Conservation (phyloP, 108 stramenopile species). For the Bacterosira constricta region DNA sequence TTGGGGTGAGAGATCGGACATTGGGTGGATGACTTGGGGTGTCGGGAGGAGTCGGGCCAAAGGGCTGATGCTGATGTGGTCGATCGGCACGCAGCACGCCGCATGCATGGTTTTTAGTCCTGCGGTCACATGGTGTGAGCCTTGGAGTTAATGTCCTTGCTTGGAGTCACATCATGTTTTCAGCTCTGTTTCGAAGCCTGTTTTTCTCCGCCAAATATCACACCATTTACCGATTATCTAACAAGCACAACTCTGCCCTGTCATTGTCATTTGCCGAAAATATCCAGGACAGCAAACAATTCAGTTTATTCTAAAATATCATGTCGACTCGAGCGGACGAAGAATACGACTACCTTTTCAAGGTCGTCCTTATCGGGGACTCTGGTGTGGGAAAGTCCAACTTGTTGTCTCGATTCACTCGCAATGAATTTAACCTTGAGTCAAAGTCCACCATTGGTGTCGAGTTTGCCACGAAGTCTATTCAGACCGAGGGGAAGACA, state of each 20-base stretch:
- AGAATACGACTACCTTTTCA: constrained; percentile 98
- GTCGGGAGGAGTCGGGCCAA: too few species aligned
- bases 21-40: too few species aligned
- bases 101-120: too few species aligned
- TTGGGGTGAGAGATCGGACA: too few species aligned
- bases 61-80: too few species aligned
- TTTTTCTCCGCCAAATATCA: too few species aligned
- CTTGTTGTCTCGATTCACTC: constrained; percentile 96
- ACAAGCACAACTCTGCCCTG: neutral
- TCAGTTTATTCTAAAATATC: constrained; percentile 5
- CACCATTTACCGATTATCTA: too few species aligned
- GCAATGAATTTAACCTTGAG: constrained; percentile 99
- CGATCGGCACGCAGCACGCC: too few species aligned
- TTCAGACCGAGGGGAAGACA: constrained; percentile 92
- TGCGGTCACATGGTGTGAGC: too few species aligned
- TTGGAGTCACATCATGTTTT: too few species aligned
- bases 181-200: too few species aligned
- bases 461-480: constrained; percentile 97
- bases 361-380: constrained; percentile 91
- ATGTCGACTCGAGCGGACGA: constrained; percentile 92
- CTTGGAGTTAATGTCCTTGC: too few species aligned
- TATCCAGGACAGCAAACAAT: neutral
- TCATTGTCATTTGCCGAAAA: neutral
- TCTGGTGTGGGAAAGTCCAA: constrained; percentile 97
- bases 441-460: constrained; percentile 99